Evolutionary conservation across 768 basidiomycete genomes (phyloP), one percentile per base, ranked within the genome.

Genomic region (Holtermanniella nyarrowii): DNA sequence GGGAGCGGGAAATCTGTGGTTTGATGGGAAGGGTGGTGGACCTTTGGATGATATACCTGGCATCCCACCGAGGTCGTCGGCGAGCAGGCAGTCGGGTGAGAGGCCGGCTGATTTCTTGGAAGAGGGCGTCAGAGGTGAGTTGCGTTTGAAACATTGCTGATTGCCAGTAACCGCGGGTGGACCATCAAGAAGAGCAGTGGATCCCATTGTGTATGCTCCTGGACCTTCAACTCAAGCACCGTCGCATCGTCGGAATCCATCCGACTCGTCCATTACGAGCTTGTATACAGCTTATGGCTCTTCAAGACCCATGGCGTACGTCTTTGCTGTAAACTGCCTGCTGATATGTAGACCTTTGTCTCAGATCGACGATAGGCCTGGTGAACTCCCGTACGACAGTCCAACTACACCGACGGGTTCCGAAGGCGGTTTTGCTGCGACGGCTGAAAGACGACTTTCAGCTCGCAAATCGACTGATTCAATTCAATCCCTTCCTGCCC

Each of bases 391-490:
- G 1, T 55, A 48, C 37, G 49, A 47, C 13, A 60, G 64, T 4
- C 68, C 69, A 1, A 57, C 59, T 0, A 65, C 65, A 12, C 60
- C 65, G 11, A 61, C 67, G 3, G 59, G 62, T 12, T 56, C 61
- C 5, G 59, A 60, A 2, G 42, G 49, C 21, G 48, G 61, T 13
- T 64, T 60, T 48, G 56, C 58, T 10, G 48, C 46, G 13, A 41
- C 46, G 44, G 60, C 58, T 3, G 48, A 53, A 23, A 53, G 53
- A 14, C 54, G 63, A 37, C 39, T 65, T 18, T 62, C 63, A 21
- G 54, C 57, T 21, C 48, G 67, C 3, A 61, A 65, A 51, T 69
- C 67, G 5, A 62, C 59, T 49, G 69, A 71, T 14, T 69, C 67
- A 21, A 62, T 66, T 1, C 48, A 46, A 13, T 69, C 67, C 23